Conservation (phyloP, 352 stramenopile species). For the Globisporangium okanoganense region DNA sequence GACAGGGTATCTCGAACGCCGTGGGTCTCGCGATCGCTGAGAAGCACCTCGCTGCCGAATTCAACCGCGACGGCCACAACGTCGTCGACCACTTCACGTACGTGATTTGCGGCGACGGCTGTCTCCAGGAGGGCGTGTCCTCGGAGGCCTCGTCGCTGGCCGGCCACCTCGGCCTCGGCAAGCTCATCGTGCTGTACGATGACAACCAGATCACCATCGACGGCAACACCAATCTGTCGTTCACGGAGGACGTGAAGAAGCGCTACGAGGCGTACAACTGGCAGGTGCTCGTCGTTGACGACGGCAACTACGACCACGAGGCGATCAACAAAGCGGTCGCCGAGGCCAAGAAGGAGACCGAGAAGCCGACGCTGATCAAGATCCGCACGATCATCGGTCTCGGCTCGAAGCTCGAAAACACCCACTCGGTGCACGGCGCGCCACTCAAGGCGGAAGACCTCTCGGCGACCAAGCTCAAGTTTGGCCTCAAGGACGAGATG, state of each 20-base stretch:
- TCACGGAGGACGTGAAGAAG: conserved; percentile 98
- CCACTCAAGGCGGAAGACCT: conserved; percentile 95
- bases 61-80: conserved; percentile 94
- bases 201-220: conserved; percentile 99
- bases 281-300: conserved; percentile 94
- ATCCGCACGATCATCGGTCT: conserved; percentile 96
- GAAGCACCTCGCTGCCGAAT: conserved; percentile 96
- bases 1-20: conserved; percentile 97
- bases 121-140: conserved; percentile 97
- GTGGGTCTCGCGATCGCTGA: conserved; percentile 98
- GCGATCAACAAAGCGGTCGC: conserved; percentile 93
- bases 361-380: conserved; percentile 99
- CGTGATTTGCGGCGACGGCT: conserved; percentile 99
- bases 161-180: conserved; percentile 96
- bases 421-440: conserved; percentile 93
- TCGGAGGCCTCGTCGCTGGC: conserved; percentile 95
- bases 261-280: conserved; percentile 98
- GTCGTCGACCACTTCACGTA: conserved; percentile 99
- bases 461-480: conserved; percentile 87
- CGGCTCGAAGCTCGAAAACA: conserved; percentile 93
- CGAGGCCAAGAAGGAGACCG: conserved; percentile 91
- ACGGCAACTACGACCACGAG: conserved; percentile 92
- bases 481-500: conserved; percentile 89
- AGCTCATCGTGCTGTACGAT: conserved; percentile 99
- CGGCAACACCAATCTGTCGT: conserved; percentile 93